Base-by-base conservation (phyloP, 2,329 filamentous ascomycete genomes). In the Venturia oleaginea region DNA sequence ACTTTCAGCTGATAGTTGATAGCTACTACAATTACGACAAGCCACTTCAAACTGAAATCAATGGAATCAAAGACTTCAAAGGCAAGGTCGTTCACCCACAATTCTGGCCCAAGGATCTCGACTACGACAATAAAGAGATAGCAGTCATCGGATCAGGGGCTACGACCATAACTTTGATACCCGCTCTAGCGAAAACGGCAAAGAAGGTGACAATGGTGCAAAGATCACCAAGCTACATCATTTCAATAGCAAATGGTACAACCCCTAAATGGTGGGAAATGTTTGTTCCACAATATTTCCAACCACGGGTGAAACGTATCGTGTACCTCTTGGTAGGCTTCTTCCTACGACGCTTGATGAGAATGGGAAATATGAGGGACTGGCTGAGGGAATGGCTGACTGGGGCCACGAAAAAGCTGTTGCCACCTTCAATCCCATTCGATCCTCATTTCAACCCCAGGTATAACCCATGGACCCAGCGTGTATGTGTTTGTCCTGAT, bases 91-190 rank as follows among this genome's bases (percentile, higher is more conserved):
- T 89, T 1, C 88, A 91, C 67, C 88, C 89, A 0, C 88, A 91
- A 69, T 90, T 89, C 75, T 93, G 90, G 90, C 88, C 88, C 0
- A 77, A 87, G 64, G 80, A 86, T 61, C 76, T 89, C 43, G 82
- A 90, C 69, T 88, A 88, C 72, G 75, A 79, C 7, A 79, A 80
- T 72, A 91, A 92, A 74, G 83, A 84, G 48, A 79, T 93, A 24
- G 82, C 90, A 55, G 79, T 93, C 65, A 84, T 94, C 67, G 90
- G 90, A n/a, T 88, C 84, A 17, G 91, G 91, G 6, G 91, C 91
- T 2, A 95, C 91, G 0, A 88, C 90, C 6, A 77, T 93, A 61
- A 94, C 91, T 0, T 80, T 96, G 0, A 74, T 95, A 2, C 91
- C 91, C 0, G 83, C 81, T 57, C 76, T 95, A 55, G 84, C 86